These are phyloP conservation scores for Claviceps fusiformis DNA, from an alignment of 2,329 filamentous ascomycete species.

Conservation along the genomic window DNA sequence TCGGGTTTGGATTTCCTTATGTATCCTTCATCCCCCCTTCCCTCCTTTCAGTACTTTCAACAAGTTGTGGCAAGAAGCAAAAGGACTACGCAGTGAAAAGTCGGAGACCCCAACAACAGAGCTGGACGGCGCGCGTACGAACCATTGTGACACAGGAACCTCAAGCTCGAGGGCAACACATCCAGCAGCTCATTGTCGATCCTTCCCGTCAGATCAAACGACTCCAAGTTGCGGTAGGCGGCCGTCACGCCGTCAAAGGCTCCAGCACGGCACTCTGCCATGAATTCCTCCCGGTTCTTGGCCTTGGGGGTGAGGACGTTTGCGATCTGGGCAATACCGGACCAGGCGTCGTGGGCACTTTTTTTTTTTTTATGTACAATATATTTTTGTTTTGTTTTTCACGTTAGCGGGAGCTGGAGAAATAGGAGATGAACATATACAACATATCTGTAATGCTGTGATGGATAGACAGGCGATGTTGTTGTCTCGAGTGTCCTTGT, in stretches of 20 bases:
- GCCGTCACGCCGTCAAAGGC: conserved; percentile 51
- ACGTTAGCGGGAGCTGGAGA: too few species aligned
- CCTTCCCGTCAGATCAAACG: conserved; percentile 48
- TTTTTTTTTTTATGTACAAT: not conserved
- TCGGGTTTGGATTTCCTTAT: too few species aligned
- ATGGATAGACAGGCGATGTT: not conserved
- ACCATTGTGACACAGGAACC: conserved; percentile 50
- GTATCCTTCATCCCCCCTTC: too few species aligned
- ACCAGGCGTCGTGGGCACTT: conserved; percentile 54
- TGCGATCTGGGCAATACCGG: conserved; percentile 45
- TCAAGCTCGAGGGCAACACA: conserved; percentile 37
- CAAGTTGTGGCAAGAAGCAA: too few species aligned
- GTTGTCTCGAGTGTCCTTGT: not conserved
- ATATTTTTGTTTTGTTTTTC: not conserved
- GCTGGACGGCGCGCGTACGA: conserved; percentile 6
- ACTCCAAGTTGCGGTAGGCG: conserved; percentile 59
- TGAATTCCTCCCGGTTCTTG: conserved; percentile 50
- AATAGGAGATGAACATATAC: too few species aligned
- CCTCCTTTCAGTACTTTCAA: too few species aligned
- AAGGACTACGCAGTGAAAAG: too few species aligned
- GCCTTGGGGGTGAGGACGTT: conserved; percentile 51
- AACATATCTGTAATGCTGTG: not conserved
- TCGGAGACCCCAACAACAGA: too few species aligned
- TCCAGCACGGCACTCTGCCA: conserved; percentile 52
- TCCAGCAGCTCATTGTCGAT: conserved; percentile 59